These are phyloP conservation scores for Aspergillus indologenus DNA, from an alignment of 495 filamentous ascomycete species.

Conservation along the genomic window DNA sequence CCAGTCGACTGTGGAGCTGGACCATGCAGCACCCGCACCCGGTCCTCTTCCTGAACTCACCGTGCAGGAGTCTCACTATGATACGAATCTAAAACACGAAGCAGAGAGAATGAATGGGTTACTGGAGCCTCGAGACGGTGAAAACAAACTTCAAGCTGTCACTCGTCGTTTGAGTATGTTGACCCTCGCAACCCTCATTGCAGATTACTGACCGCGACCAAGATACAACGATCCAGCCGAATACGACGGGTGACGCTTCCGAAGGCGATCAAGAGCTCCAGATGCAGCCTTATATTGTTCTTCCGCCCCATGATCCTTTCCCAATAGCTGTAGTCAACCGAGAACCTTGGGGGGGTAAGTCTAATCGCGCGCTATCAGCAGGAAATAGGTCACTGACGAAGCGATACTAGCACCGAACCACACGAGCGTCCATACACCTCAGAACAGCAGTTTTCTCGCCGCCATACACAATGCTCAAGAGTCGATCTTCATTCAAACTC, in stretches of 20 bases:
- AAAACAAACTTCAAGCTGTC: conserved; percentile 53
- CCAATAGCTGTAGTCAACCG: conserved; percentile 72
- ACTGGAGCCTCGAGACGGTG: conserved; percentile 45
- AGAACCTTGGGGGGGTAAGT: conserved; percentile 56
- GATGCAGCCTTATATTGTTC: conserved; percentile 63
- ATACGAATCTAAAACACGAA: conserved; percentile 55
- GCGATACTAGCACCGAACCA: conserved; percentile 49
- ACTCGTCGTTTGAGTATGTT: conserved; percentile 58
- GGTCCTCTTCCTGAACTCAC: conserved; percentile 51
- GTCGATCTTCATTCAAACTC: conserved; percentile 70
- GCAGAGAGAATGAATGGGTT: conserved; percentile 55
- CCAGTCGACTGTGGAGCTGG: conserved; percentile 1
- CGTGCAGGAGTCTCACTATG: conserved; percentile 59
- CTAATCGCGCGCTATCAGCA: neutral
- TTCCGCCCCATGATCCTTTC: conserved; percentile 51
- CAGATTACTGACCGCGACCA: conserved; percentile 3
- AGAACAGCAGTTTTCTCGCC: conserved; percentile 70
- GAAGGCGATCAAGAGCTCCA: conserved; percentile 45
- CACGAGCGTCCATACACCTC: conserved; percentile 57
- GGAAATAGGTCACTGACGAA: neutral
- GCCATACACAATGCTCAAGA: conserved; percentile 59
- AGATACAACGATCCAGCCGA: conserved; percentile 55
- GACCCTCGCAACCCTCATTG: neutral
- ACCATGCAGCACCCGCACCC: conserved; percentile 13
- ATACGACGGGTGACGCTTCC: conserved; percentile 51